phyloP scores from a whole-genome alignment of 1,139 yeast species.

The Kodamaea ohmeri region DNA sequence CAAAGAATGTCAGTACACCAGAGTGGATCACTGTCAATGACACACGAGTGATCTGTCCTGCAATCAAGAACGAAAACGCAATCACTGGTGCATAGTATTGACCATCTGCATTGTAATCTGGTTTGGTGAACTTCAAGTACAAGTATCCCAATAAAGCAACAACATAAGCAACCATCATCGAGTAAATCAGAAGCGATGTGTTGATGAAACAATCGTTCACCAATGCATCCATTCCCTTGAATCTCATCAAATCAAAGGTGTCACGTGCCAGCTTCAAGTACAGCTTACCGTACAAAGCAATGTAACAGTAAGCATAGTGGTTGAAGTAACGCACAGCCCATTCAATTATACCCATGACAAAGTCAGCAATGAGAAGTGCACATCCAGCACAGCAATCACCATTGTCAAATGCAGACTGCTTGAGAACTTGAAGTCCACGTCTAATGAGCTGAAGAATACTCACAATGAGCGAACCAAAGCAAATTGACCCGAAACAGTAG shows the following conservation, averaged over 20 bases:
- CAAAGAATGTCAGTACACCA: slow-evolving; percentile 83
- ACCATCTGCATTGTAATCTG: slow-evolving; percentile 65
- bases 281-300: slow-evolving; percentile 82
- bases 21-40: slow-evolving; percentile 72
- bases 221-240: slow-evolving; percentile 82
- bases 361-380: slow-evolving; percentile 54
- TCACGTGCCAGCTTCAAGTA: slow-evolving; percentile 77
- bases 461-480: slow-evolving; percentile 83
- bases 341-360: slow-evolving; percentile 62
- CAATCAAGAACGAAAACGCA: slow-evolving; percentile 73
- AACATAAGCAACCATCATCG: slow-evolving; percentile 67
- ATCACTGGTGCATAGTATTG: slow-evolving; percentile 72
- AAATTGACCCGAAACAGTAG: slow-evolving; percentile 85
- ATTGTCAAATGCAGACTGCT: slow-evolving; percentile 52
- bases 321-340: slow-evolving; percentile 86
- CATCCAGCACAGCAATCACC: slow-evolving; percentile 57
- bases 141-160: slow-evolving; percentile 69
- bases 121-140: slow-evolving; percentile 70
- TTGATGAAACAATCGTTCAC: slow-evolving; percentile 82
- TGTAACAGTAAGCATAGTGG: slow-evolving; percentile 84
- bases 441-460: slow-evolving; percentile 67
- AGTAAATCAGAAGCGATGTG: slow-evolving; percentile 69
- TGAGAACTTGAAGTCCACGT: slow-evolving; percentile 46
- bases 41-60: slow-evolving; percentile 74
- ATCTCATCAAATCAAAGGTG: slow-evolving; percentile 74